These are phyloP conservation scores for Galerina sulciceps DNA, from an alignment of 768 basidiomycete species.

Conservation along the genomic window DNA sequence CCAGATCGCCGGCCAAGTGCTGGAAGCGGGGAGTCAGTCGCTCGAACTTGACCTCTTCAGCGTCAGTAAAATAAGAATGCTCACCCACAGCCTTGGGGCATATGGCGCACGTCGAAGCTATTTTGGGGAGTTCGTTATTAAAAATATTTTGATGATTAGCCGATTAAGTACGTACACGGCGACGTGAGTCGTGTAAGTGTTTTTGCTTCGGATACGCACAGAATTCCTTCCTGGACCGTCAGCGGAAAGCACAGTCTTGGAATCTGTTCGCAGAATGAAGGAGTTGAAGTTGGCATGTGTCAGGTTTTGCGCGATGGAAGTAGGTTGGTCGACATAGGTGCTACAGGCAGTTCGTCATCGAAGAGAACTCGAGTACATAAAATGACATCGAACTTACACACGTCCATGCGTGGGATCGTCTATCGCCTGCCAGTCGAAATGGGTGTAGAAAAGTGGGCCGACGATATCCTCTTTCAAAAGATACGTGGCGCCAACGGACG, in stretches of 20 bases:
- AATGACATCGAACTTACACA: conserved; percentile 46
- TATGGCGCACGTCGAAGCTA: conserved; percentile 41
- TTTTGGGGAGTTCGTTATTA: neutral
- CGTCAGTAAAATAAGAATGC: conserved; percentile 1
- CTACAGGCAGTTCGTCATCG: conserved; percentile 21
- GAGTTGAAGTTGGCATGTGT: conserved; percentile 51
- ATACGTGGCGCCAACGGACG: neutral
- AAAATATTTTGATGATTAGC: neutral
- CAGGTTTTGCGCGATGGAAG: conserved; percentile 51
- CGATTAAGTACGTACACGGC: conserved; percentile 44
- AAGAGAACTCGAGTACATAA: neutral
- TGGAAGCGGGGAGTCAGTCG: conserved; percentile 9
- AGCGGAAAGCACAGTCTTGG: conserved; percentile 46
- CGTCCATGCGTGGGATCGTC: conserved; percentile 65
- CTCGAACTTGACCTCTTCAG: too few species aligned
- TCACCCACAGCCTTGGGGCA: conserved; percentile 41
- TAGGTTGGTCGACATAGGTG: conserved; percentile 43
- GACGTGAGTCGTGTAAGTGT: conserved; percentile 55
- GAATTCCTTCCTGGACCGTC: conserved; percentile 57
- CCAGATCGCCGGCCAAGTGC: conserved; percentile 62
- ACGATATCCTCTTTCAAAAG: conserved; percentile 38
- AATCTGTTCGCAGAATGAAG: conserved; percentile 59
- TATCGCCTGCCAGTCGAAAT: conserved; percentile 53
- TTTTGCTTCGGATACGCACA: conserved; percentile 55
- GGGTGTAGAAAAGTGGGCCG: conserved; percentile 48